These are phyloP conservation scores for Vitis labrusca DNA, from an alignment of 164 flowering plant species.

Conservation along the genomic window DNA sequence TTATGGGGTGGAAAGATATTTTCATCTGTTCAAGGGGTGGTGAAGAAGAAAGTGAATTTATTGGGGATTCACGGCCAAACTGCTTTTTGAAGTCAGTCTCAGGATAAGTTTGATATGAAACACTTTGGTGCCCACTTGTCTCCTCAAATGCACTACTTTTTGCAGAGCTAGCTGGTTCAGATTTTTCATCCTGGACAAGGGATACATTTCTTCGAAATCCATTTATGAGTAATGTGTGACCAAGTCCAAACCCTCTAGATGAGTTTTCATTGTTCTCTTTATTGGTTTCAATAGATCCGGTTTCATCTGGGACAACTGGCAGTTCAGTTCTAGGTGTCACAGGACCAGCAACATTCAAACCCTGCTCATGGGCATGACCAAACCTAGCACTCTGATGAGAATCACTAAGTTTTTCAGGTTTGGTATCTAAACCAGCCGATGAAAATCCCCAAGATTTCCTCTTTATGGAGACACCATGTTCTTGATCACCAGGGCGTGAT, in stretches of 20 bases:
- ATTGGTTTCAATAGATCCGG: constrained; percentile 15
- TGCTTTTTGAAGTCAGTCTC: constrained; percentile 26
- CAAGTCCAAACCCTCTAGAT: constrained; percentile 42
- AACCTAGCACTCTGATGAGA: constrained; percentile 11
- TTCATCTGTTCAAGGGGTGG: constrained; percentile 91
- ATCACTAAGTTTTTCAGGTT: constrained; percentile 18
- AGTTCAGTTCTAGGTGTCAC: constrained; percentile 16
- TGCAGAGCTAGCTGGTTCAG: constrained; percentile 19
- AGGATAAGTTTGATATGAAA: constrained; percentile 18
- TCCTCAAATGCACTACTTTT: constrained; percentile 25
- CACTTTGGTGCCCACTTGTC: constrained; percentile 14
- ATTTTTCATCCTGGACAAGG: constrained; percentile 22
- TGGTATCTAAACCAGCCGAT: constrained; percentile 23
- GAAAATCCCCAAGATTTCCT: constrained; percentile 12
- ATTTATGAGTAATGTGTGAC: constrained; percentile 37
- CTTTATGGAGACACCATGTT: constrained; percentile 15
- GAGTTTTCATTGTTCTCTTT: constrained; percentile 28
- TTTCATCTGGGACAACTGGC: constrained; percentile 19
- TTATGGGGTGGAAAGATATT: constrained; percentile 72
- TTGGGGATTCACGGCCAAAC: constrained; percentile 31
- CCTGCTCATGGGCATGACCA: constrained; percentile 1
- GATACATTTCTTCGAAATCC: constrained; percentile 44
- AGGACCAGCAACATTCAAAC: constrained; percentile 9
- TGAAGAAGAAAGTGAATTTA: constrained; percentile 52
- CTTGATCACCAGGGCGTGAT: constrained; percentile 15